Base-by-base conservation (phyloP, 805 yeast genomes). In the Kodamaea restingae region DNA sequence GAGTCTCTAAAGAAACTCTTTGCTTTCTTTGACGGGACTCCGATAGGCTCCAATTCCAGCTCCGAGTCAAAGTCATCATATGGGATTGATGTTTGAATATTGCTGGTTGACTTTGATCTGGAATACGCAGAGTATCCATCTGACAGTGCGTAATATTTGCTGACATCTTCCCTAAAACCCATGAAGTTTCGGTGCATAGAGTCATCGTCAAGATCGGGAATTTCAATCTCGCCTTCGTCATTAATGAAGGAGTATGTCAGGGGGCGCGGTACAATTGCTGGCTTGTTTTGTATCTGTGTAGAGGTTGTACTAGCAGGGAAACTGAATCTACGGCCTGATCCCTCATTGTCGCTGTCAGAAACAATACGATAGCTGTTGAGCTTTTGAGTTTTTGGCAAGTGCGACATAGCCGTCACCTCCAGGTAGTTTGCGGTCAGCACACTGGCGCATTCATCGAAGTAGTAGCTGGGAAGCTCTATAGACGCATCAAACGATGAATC, bases 171-270 rank as follows among this genome's bases (percentile, higher is more conserved):
- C 22, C 22, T 20, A 8, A 20, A 6, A 8, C 22, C 22, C 22
- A 20, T 20, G 22, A 20, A 20, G 22, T 20, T 20, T 20, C 8
- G 22, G 8, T 20, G 5, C 14, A 46, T 40, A 6, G 45, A 40
- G 4, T 40, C 37, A 30, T 59, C 63, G 21, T 52, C 52, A 18
- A 67, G 51, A 34, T 66, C 65, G 1, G 74, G 73, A 15, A 69
- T 69, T 39, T 67, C 70, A 15, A 69, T 69, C 37, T 65, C 70
- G 4, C 71, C 73, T 11, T 47, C 40, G 1, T 20, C 28, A 0
- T 24, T 32, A 14, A 34, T 28, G 35, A 39, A 39, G 34, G 22
- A 9, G 21, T 30, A 17, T 20, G 21, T 17, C 15, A 27, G 17
- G 7, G 31, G 17, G 12, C 31, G 9, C 10, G 31, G 6, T 12